Base-by-base conservation (phyloP, 768 basidiomycete genomes). In the Podaxis rugospora region DNA sequence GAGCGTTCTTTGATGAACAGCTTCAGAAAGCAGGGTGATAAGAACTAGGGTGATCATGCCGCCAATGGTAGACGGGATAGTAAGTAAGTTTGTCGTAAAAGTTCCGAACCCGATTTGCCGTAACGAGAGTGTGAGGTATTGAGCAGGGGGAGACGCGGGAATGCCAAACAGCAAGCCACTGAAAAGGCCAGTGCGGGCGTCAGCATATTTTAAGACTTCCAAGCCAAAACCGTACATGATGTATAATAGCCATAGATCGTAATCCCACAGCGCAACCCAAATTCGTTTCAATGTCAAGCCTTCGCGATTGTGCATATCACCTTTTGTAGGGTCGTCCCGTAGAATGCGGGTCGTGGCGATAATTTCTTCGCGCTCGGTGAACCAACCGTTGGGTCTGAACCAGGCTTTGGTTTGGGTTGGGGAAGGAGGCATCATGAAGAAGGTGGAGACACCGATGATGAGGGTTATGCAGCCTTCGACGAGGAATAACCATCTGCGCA, bases 281-380 rank as follows among this genome's bases (percentile, higher is more conserved):
- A 87, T 67, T 4, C 80, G 74, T 64, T 74, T 76, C 4, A 77
- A 37, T 0, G 80, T 75, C 11, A 89, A 66, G 0, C 81, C 84
- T 70, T 89, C 81, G 44, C 88, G 82, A 62, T 89, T 89, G 70
- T 87, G 86, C 88, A 89, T 87, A 60, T 86, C 84, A 1, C 81
- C 81, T 72, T 86, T 87, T 6, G 79, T 77, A 3, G 86, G 85
- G 66, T 87, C 85, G 67, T 87, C 86, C 5, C 86, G 76, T 21
- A 88, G 72, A n/a, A 88, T 75, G 11, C 84, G 78, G 28, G 80
- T 78, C 1, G 87, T 84, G 0, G 85, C 77, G 52, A 89, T 88
- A 1, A 75, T 71, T 65, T 87, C 86, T 63, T 88, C 83, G 18
- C 81, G 73, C 51, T 84, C 83, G 0, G 79, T 83, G 67, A 86